Evolutionary conservation across 768 basidiomycete species (phyloP).

Genomic region (Tylopilus rubrobrunneus): DNA sequence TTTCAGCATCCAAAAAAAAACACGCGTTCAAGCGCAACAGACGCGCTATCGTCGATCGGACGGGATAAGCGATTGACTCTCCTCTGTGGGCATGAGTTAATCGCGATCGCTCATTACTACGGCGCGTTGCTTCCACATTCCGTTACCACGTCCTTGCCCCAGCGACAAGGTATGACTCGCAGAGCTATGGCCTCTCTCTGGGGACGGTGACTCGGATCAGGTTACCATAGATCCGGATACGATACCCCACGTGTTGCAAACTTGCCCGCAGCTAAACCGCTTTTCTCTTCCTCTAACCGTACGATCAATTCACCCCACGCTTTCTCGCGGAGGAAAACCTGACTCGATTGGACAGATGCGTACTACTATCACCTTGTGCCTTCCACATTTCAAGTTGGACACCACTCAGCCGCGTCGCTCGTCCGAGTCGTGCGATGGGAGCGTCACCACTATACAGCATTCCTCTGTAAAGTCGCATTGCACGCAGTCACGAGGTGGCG

Average conservation of each 20-base stretch:
- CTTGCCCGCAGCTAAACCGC: neutral
- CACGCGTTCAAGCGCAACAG: neutral
- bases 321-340: neutral
- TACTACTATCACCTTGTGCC: slow-evolving; percentile 14
- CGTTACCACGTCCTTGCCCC: neutral
- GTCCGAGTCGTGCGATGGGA: neutral
- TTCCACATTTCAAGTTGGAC: slow-evolving; percentile 5
- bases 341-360: slow-evolving; percentile 4
- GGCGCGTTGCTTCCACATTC: slow-evolving; percentile 17
- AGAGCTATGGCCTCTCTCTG: neutral
- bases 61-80: slow-evolving; percentile 13
- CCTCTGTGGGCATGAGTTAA: slow-evolving; percentile 6
- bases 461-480: neutral
- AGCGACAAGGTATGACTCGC: slow-evolving; percentile 2
- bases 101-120: slow-evolving; percentile 8
- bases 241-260: slow-evolving; percentile 7
- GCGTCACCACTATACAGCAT: neutral
- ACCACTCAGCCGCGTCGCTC: slow-evolving; percentile 1
- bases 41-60: slow-evolving; percentile 16
- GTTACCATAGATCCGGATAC: neutral
- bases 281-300: neutral
- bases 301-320: neutral
- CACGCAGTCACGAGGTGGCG: neutral
- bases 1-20: neutral
- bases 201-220: neutral